phyloP scores from a whole-genome alignment of 768 basidiomycete genomes.

The Agrocybe pediades region DNA sequence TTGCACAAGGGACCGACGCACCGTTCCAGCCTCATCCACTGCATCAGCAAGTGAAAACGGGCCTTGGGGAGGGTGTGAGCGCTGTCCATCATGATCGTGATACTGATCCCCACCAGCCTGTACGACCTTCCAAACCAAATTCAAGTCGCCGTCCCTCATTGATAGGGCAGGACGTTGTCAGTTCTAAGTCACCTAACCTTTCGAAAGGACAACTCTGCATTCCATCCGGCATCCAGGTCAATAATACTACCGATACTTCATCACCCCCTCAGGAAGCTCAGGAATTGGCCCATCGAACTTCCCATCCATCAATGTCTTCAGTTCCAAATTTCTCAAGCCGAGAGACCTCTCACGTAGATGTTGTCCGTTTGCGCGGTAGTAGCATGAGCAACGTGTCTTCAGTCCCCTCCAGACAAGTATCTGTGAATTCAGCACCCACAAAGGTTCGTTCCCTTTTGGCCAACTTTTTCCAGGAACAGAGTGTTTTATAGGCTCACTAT shows the following conservation, averaged over 20 bases:
- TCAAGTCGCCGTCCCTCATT: slow-evolving; percentile 51
- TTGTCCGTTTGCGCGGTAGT: slow-evolving; percentile 59
- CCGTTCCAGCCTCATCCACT: slow-evolving; percentile 20
- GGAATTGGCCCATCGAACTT: slow-evolving; percentile 24
- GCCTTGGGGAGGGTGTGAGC: slow-evolving; percentile 60
- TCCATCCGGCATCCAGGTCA: slow-evolving; percentile 52
- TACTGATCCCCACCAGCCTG: slow-evolving; percentile 51
- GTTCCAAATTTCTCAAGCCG: slow-evolving; percentile 17
- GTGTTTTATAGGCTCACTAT: too few species aligned
- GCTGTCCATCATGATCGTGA: slow-evolving; percentile 45
- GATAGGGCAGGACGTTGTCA: slow-evolving; percentile 48
- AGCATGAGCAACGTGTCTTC: slow-evolving; percentile 53
- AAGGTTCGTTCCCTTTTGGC: slow-evolving; percentile 17
- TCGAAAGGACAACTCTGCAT: slow-evolving; percentile 65
- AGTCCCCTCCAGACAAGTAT: slow-evolving; percentile 32
- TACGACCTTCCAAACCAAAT: slow-evolving; percentile 30
- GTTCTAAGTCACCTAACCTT: slow-evolving; percentile 35
- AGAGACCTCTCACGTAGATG: background rate
- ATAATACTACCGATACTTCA: slow-evolving; percentile 26
- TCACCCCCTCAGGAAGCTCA: slow-evolving; percentile 39
- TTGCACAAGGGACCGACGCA: slow-evolving; percentile 20
- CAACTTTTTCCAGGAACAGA: background rate
- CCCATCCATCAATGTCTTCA: slow-evolving; percentile 17
- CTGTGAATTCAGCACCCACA: slow-evolving; percentile 36
- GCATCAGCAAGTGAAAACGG: slow-evolving; percentile 50